These are phyloP conservation scores for Penicillium paxilli DNA, from an alignment of 495 filamentous ascomycete genomes.

Conservation along the genomic window DNA sequence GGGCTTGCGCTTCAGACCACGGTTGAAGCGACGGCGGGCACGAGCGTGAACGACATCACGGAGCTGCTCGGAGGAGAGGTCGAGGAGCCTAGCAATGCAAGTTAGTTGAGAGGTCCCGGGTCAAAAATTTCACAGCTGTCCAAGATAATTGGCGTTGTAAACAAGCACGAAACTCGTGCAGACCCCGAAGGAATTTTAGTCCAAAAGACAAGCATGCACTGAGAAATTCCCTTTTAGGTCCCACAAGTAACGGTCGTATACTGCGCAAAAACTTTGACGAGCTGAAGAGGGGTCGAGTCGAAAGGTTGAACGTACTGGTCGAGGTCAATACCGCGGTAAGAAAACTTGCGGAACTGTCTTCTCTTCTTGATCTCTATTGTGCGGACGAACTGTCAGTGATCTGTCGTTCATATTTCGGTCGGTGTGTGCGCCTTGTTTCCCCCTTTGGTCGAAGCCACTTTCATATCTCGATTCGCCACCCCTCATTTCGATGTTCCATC, in stretches of 20 bases:
- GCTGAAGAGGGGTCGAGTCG: slow-evolving; percentile 39
- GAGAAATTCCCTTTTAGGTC: neutral
- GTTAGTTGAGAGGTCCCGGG: no score
- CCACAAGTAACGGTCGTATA: neutral
- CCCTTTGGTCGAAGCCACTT: slow-evolving; percentile 22
- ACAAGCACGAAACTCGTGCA: neutral
- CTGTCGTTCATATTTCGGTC: slow-evolving; percentile 15
- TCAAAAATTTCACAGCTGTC: no score
- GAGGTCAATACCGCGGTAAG: slow-evolving; percentile 98
- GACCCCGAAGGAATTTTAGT: neutral
- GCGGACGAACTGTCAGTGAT: slow-evolving; percentile 42
- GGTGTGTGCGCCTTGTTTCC: slow-evolving; percentile 24
- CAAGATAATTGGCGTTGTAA: no score
- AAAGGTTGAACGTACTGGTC: slow-evolving; percentile 79
- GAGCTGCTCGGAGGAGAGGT: slow-evolving; percentile 97
- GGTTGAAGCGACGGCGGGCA: slow-evolving; percentile 98
- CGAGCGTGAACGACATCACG: slow-evolving; percentile 98
- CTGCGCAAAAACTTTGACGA: slow-evolving; percentile 23
- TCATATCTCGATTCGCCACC: slow-evolving; percentile 4
- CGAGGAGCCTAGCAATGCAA: slow-evolving; percentile 70
- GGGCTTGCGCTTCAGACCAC: slow-evolving; percentile 98
- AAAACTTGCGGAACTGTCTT: slow-evolving; percentile 99
- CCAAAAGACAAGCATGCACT: neutral
- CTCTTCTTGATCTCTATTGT: slow-evolving; percentile 91
- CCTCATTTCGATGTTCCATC: slow-evolving; percentile 9